Evolutionary conservation across 2,329 filamentous ascomycete species (phyloP).

Genomic region (Endocalyx cinctus): DNA sequence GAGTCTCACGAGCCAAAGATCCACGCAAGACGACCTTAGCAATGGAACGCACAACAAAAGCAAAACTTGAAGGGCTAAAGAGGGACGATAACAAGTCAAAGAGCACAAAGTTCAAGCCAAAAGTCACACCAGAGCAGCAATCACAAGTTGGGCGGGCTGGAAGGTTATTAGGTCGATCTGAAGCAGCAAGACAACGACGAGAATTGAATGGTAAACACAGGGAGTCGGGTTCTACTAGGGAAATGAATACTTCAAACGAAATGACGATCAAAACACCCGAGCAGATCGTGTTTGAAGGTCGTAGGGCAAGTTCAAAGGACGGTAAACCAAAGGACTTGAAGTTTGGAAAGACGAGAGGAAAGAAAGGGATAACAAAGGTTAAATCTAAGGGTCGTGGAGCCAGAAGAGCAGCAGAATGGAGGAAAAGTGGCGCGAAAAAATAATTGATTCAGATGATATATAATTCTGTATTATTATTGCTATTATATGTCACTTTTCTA

Average conservation of each 20-base stretch:
- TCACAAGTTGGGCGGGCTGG: slow-evolving; percentile 68
- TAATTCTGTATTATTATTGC: too few species aligned
- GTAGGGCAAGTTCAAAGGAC: slow-evolving; percentile 64
- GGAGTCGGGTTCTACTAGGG: slow-evolving; percentile 17
- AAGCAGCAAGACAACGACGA: slow-evolving; percentile 45
- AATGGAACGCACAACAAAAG: slow-evolving; percentile 43
- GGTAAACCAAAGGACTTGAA: slow-evolving; percentile 60
- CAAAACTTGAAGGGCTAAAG: slow-evolving; percentile 27
- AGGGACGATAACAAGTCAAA: slow-evolving; percentile 26
- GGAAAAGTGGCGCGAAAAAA: slow-evolving; percentile 23
- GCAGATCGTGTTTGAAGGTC: slow-evolving; percentile 75
- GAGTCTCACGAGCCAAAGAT: slow-evolving; percentile 82
- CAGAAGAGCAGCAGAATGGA: slow-evolving; percentile 28
- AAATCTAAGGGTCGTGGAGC: slow-evolving; percentile 25
- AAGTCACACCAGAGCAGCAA: slow-evolving; percentile 64
- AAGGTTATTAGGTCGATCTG: slow-evolving; percentile 69
- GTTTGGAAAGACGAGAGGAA: slow-evolving; percentile 49
- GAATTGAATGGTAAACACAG: slow-evolving; percentile 24
- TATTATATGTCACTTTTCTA: too few species aligned
- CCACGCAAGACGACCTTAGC: slow-evolving; percentile 55
- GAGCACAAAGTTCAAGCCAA: slow-evolving; percentile 60
- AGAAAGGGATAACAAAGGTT: slow-evolving; percentile 35
- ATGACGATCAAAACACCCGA: slow-evolving; percentile 55
- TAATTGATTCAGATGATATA: too few species aligned
- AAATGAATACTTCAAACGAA: slow-evolving; percentile 4